These are phyloP conservation scores for Zizania palustris DNA, from an alignment of 202 grass and related monocot species.

Conservation along the genomic window DNA sequence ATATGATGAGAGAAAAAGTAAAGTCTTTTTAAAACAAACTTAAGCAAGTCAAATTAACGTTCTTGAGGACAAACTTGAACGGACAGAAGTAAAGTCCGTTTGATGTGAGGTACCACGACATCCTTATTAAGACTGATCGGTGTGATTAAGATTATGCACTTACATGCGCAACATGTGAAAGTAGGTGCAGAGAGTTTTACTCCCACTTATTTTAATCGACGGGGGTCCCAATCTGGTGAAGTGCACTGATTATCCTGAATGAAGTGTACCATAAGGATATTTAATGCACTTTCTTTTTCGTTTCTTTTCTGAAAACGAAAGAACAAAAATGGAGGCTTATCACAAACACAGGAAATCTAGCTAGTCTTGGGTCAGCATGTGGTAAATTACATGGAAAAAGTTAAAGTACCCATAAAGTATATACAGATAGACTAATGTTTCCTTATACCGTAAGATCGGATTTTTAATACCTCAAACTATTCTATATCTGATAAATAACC, in stretches of 20 bases:
- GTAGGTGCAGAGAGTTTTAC: not conserved
- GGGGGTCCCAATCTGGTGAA: constrained; percentile 14
- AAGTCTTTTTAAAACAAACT: too few relatives aligned
- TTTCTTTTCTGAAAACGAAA: not conserved
- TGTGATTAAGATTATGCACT: constrained; percentile 41
- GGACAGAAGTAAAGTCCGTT: too few relatives aligned
- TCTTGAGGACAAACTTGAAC: too few relatives aligned
- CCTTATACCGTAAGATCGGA: too few relatives aligned
- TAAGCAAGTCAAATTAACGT: too few relatives aligned
- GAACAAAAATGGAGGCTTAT: not conserved
- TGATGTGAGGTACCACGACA: constrained; percentile 9
- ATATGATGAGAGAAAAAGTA: too few relatives aligned
- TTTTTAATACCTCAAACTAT: too few relatives aligned
- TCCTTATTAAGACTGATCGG: not conserved
- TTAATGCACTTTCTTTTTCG: constrained; percentile 33
- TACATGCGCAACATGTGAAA: constrained; percentile 42
- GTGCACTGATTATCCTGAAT: constrained; percentile 12
- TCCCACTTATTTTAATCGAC: not conserved
- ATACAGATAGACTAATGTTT: too few relatives aligned
- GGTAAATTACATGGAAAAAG: too few relatives aligned
- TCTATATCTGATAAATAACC: too few relatives aligned
- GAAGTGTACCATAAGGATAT: not conserved
- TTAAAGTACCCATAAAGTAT: too few relatives aligned
- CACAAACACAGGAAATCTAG: not conserved
- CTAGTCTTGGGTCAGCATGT: not conserved